Base-by-base conservation (phyloP, 352 stramenopile species). In the Plasmopara muralis region DNA sequence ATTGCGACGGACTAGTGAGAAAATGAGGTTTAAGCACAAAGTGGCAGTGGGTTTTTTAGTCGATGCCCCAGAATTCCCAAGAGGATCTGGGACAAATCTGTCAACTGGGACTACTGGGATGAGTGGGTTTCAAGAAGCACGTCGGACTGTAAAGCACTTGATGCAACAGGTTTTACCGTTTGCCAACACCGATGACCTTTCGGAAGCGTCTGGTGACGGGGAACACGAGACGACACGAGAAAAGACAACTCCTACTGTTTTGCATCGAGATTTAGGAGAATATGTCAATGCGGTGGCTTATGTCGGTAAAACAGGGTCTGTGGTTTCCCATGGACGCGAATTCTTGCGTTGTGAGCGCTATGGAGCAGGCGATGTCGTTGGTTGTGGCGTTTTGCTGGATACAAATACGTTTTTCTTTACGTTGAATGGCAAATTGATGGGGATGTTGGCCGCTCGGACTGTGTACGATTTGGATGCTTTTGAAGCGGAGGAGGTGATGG, bases 371-470 rank as follows among this genome's bases (percentile, higher is more conserved):
- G 77, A 87, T 40, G 71, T 83, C 4, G 72, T 87, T 9, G 77
- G 77, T 6, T 83, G 72, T 46, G 77, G 77, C 2, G 45, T 87
- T 12, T 53, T 87, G 38, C 43, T 78, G 8, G 77, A 85, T 46
- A 73, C 70, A 1, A 70, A 75, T 34, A 87, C 72, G 29, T 85
- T 87, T 49, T 87, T 87, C 55, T 87, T 84, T 49, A 87, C 77
- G 47, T 60, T 80, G 15, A 87, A 87, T 57, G 74, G 74, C 6
- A 57, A 62, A 18, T 48, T 87, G 1, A 59, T 76, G 44, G 74
- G 71, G 4, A 68, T 78, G 43, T 13, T 85, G 9, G 47, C 68
- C 9, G 71, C 71, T 46, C 60, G 50, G 40, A 74, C 84, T 51
- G 70, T 84, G 43, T 63, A 74, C 18, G 60, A 84, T 38, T 51